Base-by-base conservation (phyloP, 2,329 filamentous ascomycete species). In the Colletotrichum incanum region DNA sequence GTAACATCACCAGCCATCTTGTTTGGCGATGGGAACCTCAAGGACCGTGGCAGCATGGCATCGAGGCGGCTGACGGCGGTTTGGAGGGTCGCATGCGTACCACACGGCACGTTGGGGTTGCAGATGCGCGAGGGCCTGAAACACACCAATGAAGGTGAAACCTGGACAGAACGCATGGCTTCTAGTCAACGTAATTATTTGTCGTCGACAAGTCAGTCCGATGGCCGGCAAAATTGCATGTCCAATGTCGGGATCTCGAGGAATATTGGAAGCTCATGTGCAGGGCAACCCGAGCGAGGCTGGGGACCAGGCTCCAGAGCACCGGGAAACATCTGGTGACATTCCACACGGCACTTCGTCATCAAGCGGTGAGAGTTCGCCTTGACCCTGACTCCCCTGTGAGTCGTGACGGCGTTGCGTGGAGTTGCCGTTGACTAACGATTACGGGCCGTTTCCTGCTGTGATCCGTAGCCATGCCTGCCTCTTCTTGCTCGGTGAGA, bases 291-390 rank as follows among this genome's bases (percentile, higher is more conserved):
- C 37, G 28, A 58, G 49, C 37, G 65, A 59, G 64, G 59, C 65
- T 64, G 59, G 69, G 69, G 59, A 64, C 28, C 26, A 41, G 28
- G 7, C 41, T 20, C 8, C 26, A 63, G 34, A 60, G 26, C 65
- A 37, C 37, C 52, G 59, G 59, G 58, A 60, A 55, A 54, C n/a
- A 64, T 47, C 68, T 54, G 54, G 69, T 72, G 69, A 72, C 69
- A 72, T 69, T 65, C 54, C 65, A 49, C 39, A 65, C 52, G 59
- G 65, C 52, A 52, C 60, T 54, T 69, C 52, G 65, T 69, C 59
- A 69, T 72, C 69, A 70, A 69, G 69, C 69, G 69, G 69, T 72
- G 69, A 72, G 65, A 20, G 34, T 60, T 72, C 65, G 68, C 43
- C 45, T 59, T 69, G 59, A 54, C 37, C 49, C 26, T n/a, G 12